Conservation (phyloP, 2,329 filamentous ascomycete genomes). For the Aspergillus unguis region DNA sequence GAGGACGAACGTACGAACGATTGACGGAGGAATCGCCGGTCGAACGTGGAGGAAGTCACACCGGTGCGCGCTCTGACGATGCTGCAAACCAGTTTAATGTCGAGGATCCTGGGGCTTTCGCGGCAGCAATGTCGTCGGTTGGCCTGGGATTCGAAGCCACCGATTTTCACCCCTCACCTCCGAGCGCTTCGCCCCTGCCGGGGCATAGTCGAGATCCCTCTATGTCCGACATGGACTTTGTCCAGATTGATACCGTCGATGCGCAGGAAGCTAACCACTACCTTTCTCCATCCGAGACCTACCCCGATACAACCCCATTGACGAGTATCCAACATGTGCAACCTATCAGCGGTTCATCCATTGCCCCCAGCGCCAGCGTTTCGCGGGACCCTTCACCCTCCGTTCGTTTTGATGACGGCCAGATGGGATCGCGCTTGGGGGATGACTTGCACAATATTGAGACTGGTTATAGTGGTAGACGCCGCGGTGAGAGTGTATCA, state of each 20-base stretch:
- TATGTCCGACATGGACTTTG: slow-evolving; percentile 28
- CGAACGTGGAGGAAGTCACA: slow-evolving; percentile 23
- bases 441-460: slow-evolving; percentile 62
- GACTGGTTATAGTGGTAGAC: slow-evolving; percentile 51
- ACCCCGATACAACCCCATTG: slow-evolving; percentile 57
- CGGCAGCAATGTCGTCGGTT: slow-evolving; percentile 41
- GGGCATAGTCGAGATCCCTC: slow-evolving; percentile 25
- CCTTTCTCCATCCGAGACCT: slow-evolving; percentile 51
- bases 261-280: slow-evolving; percentile 51
- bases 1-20: slow-evolving; percentile 51
- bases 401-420: slow-evolving; percentile 48
- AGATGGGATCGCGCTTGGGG: slow-evolving; percentile 51
- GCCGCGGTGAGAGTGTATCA: slow-evolving; percentile 54
- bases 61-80: slow-evolving; percentile 20
- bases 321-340: slow-evolving; percentile 56
- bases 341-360: slow-evolving; percentile 53
- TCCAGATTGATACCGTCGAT: slow-evolving; percentile 28
- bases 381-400: slow-evolving; percentile 52
- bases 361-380: slow-evolving; percentile 31
- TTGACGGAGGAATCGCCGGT: slow-evolving; percentile 52
- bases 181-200: slow-evolving; percentile 17
- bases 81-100: slow-evolving; percentile 30
- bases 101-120: slow-evolving; percentile 40
- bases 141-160: slow-evolving; percentile 36
- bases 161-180: slow-evolving; percentile 34